Percentiles rank a stretch among this genome's conserved stretches.
Conservation (phyloP, 768 basidiomycete species). For the Mycena kentingensis region DNA sequence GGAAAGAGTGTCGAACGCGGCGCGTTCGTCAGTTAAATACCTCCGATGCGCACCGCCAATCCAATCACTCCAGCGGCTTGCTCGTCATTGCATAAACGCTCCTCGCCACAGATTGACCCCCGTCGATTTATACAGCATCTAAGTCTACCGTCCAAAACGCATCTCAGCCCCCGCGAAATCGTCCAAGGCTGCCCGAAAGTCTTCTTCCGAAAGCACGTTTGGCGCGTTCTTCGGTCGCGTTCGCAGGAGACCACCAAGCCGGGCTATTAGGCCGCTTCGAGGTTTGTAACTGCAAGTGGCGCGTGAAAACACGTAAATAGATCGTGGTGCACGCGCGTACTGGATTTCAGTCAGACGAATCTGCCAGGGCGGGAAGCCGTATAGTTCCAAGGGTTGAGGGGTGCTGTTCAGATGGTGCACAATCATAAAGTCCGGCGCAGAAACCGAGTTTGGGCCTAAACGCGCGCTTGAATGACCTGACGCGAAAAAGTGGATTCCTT, state of each 20-base stretch:
- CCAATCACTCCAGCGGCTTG: too few species aligned
- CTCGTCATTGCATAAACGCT: too few species aligned
- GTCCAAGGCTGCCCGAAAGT: constrained; percentile 72
- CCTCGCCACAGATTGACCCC: too few species aligned
- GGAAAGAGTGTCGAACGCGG: neutral
- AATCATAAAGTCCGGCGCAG: constrained; percentile 77
- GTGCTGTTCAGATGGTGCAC: constrained; percentile 56
- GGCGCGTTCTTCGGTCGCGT: constrained; percentile 2
- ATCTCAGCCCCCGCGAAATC: constrained; percentile 75
- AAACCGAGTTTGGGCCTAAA: constrained; percentile 53
- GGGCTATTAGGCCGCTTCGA: neutral
- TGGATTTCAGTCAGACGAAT: constrained; percentile 78
- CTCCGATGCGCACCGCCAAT: too few species aligned
- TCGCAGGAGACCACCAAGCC: neutral
- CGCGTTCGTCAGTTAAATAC: neutral
- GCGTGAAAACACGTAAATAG: neutral
- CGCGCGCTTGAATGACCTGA: constrained; percentile 5
- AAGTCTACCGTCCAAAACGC: constrained; percentile 67
- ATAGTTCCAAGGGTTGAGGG: constrained; percentile 58
- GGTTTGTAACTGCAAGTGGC: constrained; percentile 2
- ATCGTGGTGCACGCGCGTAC: constrained; percentile 44
- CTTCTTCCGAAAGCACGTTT: constrained; percentile 48
- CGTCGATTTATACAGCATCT: neutral
- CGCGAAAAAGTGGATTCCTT: constrained; percentile 17
- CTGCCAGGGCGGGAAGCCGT: constrained; percentile 87